Conservation (phyloP, 345 rosid genomes). For the Bruguiera sexangula region DNA sequence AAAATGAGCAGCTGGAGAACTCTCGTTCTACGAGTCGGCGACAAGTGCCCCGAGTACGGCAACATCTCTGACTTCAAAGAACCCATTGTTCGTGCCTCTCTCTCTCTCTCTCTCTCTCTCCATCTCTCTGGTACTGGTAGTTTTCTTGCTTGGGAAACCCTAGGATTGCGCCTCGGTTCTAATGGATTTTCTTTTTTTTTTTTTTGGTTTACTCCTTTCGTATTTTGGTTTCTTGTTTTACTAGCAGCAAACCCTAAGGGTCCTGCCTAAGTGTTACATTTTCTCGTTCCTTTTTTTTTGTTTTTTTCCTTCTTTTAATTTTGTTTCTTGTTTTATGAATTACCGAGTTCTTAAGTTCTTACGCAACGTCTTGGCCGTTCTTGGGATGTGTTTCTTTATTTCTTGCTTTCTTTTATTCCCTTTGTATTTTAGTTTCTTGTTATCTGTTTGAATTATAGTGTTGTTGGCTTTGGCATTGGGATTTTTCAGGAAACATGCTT, state of each 20-base stretch:
- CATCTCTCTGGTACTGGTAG: background rate
- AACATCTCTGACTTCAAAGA: slow-evolving; percentile 70
- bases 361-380: too few relatives aligned
- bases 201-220: background rate
- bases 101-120: slow-evolving; percentile 10
- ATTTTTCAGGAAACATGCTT: slow-evolving; percentile 76
- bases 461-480: background rate
- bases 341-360: too few relatives aligned
- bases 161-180: slow-evolving; percentile 6
- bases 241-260: too few relatives aligned
- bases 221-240: background rate
- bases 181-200: background rate
- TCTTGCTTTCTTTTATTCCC: background rate
- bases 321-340: background rate
- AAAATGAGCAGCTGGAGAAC: slow-evolving; percentile 52
- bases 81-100: slow-evolving; percentile 54
- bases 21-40: slow-evolving; percentile 88
- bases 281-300: too few relatives aligned
- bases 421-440: background rate
- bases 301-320: background rate
- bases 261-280: too few relatives aligned
- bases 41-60: slow-evolving; percentile 76
- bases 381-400: too few relatives aligned
- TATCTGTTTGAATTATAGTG: too few relatives aligned
- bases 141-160: slow-evolving; percentile 15